Conservation (phyloP, 495 filamentous ascomycete species). For the Daldinia grandis region DNA sequence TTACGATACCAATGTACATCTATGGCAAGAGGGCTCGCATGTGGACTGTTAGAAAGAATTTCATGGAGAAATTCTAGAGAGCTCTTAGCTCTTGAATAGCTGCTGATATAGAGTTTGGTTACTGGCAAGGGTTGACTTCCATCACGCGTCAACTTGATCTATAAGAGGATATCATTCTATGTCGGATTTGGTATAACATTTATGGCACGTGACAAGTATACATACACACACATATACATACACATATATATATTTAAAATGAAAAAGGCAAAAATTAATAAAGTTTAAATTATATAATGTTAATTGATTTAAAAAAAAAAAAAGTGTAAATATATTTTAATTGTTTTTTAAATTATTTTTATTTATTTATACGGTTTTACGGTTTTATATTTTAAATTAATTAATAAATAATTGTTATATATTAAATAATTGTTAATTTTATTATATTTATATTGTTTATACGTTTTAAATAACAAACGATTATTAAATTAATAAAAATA, state of each 20-base stretch:
- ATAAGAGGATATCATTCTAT: neutral
- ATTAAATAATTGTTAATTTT: no score
- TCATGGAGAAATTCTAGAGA: slow-evolving; percentile 85
- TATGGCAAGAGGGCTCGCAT: slow-evolving; percentile 94
- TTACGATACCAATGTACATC: slow-evolving; percentile 93
- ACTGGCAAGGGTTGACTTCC: neutral
- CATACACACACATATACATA: neutral
- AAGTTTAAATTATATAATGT: no score
- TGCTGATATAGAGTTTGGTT: neutral
- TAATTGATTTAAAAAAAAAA: no score
- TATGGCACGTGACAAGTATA: neutral
- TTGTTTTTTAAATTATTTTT: no score
- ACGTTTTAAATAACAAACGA: no score
- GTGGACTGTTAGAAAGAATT: slow-evolving; percentile 90
- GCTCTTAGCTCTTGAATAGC: neutral
- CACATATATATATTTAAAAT: neutral
- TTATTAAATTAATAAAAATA: no score
- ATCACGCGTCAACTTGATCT: neutral
- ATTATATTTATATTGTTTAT: no score
- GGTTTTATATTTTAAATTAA: no score
- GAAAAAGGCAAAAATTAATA: no score
- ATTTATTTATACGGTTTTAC: no score
- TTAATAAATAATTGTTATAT: no score
- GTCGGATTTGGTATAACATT: neutral
- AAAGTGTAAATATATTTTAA: no score